Base-by-base conservation (phyloP, 192 early-diverging fungal species). In the Linnemannia hyalina region DNA sequence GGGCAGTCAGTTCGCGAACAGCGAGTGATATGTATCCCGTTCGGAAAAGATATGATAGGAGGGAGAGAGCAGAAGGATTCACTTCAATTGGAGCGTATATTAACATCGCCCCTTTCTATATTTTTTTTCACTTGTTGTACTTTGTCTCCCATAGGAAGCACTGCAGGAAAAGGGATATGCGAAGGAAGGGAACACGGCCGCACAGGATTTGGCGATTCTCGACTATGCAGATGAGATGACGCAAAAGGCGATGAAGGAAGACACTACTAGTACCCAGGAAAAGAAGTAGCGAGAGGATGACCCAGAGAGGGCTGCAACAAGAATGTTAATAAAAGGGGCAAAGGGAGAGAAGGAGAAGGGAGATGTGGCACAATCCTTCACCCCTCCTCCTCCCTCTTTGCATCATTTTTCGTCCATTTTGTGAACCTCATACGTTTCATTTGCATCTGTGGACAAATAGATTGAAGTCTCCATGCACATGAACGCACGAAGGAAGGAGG, bases 171-270 rank as follows among this genome's bases (percentile, higher is more conserved):
- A 46, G 42, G 79, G 84, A 15, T 86, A 74, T 49, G 84, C 84
- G 22, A 73, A 68, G 18, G 80, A 80, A 68, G 84, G 84, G 26
- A 86, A 86, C 54, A 86, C 84, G 32, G 60, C 68, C 38, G 84
- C 75, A 38, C 75, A 86, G 65, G 80, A 86, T 47, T 41, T 68
- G 32, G 78, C 47, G 7, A 86, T 86, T 36, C 38, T 74, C 65
- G 84, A 81, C 54, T 81, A 80, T 74, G 79, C 84, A 40, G 84
- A 86, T 46, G 77, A 78, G 2, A 16, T 74, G 7, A 36, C 57
- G 18, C 84, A 86, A 70, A 69, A 77, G n/a, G 54, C 63, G 15
- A 81, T 86, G 79, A 86, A 86, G 35, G 78, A 79, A 15, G 76
- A 10, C 29, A 52, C 29, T 35, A 41, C 3, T 29, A 29, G 8